Evolutionary conservation across 176 grass and related monocot genomes (phyloP).

Genomic region (Puccinellia tenuiflora): DNA sequence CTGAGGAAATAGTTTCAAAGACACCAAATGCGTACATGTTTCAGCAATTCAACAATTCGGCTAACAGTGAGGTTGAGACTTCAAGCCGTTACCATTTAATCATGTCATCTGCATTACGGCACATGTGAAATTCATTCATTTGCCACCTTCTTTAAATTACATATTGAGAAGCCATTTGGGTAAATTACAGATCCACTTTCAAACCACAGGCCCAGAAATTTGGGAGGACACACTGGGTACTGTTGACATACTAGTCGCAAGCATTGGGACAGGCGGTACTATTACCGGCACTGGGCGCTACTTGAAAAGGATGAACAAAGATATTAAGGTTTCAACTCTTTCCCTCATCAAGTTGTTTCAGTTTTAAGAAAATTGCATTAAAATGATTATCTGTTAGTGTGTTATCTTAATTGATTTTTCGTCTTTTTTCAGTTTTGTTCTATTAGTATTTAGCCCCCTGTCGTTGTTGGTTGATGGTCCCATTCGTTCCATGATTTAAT

Average conservation of each 20-base stretch:
- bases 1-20: conserved; percentile 59
- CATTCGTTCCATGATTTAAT: background rate
- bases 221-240: conserved; percentile 85
- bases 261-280: conserved; percentile 91
- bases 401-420: background rate
- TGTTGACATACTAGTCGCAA: conserved; percentile 94
- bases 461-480: background rate
- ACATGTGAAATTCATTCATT: conserved; percentile 32
- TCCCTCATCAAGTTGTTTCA: conserved; percentile 14
- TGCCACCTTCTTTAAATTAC: conserved; percentile 20
- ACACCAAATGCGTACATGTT: conserved; percentile 81
- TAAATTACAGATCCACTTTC: conserved; percentile 99
- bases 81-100: conserved; percentile 10
- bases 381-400: background rate
- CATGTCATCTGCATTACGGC: background rate
- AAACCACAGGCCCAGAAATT: conserved; percentile 99
- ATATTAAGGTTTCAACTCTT: conserved; percentile 65
- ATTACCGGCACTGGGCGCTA: conserved; percentile 77
- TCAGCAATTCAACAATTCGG: conserved; percentile 83
- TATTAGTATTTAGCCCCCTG: background rate
- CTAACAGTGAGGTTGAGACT: conserved; percentile 65
- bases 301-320: conserved; percentile 84
- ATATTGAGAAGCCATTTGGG: conserved; percentile 55
- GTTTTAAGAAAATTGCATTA: background rate
- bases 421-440: background rate